phyloP scores from a whole-genome alignment of 192 early-diverging fungal genomes.

The Backusella liffmaniae region DNA sequence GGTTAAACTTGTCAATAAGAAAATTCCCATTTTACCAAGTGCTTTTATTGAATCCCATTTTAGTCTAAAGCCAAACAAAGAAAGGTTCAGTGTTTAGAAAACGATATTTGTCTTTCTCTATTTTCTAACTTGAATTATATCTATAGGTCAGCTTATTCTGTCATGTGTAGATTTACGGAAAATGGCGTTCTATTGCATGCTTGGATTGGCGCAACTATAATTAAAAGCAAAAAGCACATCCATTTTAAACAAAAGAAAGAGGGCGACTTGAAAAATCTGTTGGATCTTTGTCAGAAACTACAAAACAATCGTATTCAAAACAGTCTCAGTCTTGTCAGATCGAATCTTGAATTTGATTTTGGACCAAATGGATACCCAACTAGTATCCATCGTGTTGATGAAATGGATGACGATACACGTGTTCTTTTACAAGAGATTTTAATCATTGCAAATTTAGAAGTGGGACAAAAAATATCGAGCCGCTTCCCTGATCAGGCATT shows the following conservation, averaged over 20 bases:
- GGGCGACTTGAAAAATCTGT: background rate
- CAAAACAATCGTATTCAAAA: background rate
- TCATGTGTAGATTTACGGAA: constrained; percentile 90
- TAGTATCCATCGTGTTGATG: background rate
- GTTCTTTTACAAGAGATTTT: constrained; percentile 16
- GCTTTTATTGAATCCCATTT: constrained; percentile 91
- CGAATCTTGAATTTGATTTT: constrained; percentile 14
- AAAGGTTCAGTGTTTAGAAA: constrained; percentile 30
- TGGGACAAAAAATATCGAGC: constrained; percentile 19
- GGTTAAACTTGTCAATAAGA: constrained; percentile 91
- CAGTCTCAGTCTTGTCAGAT: background rate
- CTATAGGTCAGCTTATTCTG: constrained; percentile 80
- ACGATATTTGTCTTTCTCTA: background rate
- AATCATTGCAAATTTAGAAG: constrained; percentile 20
- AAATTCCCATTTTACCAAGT: constrained; percentile 92
- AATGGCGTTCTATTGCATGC: constrained; percentile 78
- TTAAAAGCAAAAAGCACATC: constrained; percentile 49
- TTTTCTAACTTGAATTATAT: background rate
- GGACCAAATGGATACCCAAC: background rate
- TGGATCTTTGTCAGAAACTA: background rate
- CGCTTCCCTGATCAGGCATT: constrained; percentile 20
- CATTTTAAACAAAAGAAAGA: background rate
- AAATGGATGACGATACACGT: background rate
- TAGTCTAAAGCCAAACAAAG: constrained; percentile 85
- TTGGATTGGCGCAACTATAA: constrained; percentile 81